A percentile compares a stretch with the other conserved stretches of the same genome.
These are phyloP conservation scores for Xerocomellus intermedius DNA, from an alignment of 768 basidiomycete species.

Conservation along the genomic window DNA sequence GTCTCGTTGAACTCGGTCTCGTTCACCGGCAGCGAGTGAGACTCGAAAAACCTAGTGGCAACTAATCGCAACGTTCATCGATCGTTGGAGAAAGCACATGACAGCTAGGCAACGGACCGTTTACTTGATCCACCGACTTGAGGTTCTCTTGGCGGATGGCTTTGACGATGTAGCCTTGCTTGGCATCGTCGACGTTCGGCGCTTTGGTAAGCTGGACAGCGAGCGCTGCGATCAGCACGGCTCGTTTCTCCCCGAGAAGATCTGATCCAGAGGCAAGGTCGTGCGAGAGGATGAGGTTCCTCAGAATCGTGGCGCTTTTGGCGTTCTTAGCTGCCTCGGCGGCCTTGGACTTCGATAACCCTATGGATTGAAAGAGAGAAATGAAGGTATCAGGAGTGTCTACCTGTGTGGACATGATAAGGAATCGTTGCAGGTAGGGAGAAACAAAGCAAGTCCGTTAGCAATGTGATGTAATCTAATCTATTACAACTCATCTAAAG, in stretches of 20 bases:
- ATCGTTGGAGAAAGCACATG: background rate
- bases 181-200: constrained; percentile 45
- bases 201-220: constrained; percentile 61
- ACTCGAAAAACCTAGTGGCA: constrained; percentile 72
- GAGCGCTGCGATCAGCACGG: constrained; percentile 64
- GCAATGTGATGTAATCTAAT: constrained; percentile 20
- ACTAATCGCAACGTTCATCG: constrained; percentile 8
- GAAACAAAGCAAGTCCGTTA: background rate
- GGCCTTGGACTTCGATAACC: constrained; percentile 73
- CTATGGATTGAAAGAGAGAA: constrained; percentile 70
- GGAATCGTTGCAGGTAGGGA: background rate
- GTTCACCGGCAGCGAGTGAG: constrained; percentile 59
- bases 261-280: constrained; percentile 36
- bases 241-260: constrained; percentile 76
- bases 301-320: constrained; percentile 71
- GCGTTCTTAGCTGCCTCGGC: constrained; percentile 78
- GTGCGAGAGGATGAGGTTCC: constrained; percentile 63
- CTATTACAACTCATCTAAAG: background rate
- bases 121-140: constrained; percentile 82
- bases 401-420: constrained; percentile 17
- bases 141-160: constrained; percentile 71
- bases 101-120: constrained; percentile 51
- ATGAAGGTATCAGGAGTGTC: constrained; percentile 9
- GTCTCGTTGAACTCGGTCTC: constrained; percentile 68
- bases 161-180: constrained; percentile 60